A percentile compares a stretch with the other conserved stretches of the same genome.
Conservation (phyloP, 805 yeast genomes). For the Brettanomyces bruxellensis region DNA sequence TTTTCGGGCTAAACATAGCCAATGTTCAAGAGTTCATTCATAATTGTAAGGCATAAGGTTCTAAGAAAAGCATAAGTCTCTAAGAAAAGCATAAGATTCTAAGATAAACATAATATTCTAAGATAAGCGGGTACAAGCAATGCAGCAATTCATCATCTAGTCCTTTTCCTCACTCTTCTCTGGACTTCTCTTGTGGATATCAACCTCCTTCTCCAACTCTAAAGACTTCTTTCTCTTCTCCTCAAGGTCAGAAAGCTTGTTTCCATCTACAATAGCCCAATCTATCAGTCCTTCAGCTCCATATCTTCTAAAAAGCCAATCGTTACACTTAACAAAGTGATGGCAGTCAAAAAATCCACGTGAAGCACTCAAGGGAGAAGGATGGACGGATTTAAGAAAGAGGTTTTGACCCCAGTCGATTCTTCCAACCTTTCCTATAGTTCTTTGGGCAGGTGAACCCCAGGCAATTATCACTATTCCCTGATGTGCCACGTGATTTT, state of each 20-base stretch:
- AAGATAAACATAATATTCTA: too few species aligned
- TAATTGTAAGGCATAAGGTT: too few species aligned
- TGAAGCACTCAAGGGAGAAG: conserved; percentile 88
- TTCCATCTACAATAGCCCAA: conserved; percentile 15
- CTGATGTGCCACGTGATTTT: conserved; percentile 27
- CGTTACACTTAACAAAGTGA: conserved; percentile 70
- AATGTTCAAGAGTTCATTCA: too few species aligned
- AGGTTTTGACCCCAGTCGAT: conserved; percentile 28
- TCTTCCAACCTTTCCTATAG: conserved; percentile 22
- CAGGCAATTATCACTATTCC: conserved; percentile 68
- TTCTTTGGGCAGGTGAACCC: conserved; percentile 37
- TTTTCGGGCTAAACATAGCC: too few species aligned
- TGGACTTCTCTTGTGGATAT: neutral
- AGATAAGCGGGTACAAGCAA: too few species aligned
- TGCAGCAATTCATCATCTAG: neutral
- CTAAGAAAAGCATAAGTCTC: too few species aligned
- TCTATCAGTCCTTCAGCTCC: conserved; percentile 19
- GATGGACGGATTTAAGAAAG: conserved; percentile 76
- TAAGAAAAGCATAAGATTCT: too few species aligned
- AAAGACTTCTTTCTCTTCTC: neutral
- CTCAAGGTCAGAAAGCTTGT: neutral
- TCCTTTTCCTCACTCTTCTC: neutral
- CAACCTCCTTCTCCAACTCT: neutral
- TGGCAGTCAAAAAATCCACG: conserved; percentile 74
- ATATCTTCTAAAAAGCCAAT: conserved; percentile 51